These are phyloP conservation scores for Trichocladium uniseriatum DNA, from an alignment of 495 filamentous ascomycete species.

Conservation along the genomic window DNA sequence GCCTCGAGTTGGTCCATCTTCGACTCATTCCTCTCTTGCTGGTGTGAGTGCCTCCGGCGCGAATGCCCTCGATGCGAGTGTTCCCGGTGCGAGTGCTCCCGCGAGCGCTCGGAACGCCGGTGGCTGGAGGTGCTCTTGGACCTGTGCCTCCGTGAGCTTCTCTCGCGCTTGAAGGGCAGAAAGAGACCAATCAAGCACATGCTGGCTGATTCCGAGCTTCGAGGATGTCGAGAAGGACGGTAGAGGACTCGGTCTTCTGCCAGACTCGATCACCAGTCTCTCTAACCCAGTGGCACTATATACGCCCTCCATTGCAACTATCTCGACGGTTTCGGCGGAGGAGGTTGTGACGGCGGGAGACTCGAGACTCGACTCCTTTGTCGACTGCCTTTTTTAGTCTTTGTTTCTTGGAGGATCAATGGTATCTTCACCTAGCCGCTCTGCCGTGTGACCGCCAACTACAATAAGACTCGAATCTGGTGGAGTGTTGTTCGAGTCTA, in stretches of 20 bases:
- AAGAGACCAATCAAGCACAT: constrained; percentile 13
- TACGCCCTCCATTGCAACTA: neutral
- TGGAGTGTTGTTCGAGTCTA: neutral
- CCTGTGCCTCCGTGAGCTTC: neutral
- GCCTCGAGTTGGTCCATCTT: too few relatives aligned
- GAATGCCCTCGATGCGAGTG: neutral
- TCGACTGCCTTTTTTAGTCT: neutral
- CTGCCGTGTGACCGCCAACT: neutral
- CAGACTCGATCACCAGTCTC: neutral
- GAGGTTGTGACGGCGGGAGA: neutral
- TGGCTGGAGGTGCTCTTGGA: neutral
- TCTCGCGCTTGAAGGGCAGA: neutral
- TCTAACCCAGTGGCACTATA: neutral
- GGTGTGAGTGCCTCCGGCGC: neutral
- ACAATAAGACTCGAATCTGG: neutral
- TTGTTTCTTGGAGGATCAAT: neutral
- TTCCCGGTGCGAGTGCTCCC: neutral
- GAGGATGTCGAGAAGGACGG: neutral
- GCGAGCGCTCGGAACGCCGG: neutral
- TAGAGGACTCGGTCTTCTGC: neutral
- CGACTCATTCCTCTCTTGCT: neutral
- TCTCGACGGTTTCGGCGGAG: neutral
- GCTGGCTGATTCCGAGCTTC: neutral
- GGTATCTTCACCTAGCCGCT: neutral
- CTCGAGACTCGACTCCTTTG: constrained; percentile 4